Base-by-base conservation (phyloP, 768 basidiomycete species). In the Crepidotus variabilis region DNA sequence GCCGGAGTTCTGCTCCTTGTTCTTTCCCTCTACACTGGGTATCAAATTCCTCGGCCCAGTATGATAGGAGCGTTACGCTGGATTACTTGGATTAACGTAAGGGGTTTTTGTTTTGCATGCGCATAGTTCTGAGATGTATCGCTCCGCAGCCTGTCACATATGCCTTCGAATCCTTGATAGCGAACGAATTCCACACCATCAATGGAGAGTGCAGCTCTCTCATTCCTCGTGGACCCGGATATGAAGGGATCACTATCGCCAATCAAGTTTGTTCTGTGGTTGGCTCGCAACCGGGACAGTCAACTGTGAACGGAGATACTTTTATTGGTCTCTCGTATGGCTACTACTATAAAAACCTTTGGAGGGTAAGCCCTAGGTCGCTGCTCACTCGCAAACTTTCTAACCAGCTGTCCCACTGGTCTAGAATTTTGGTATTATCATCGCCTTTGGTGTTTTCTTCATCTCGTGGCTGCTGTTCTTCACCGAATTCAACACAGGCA, bases 171-270 rank as follows among this genome's bases (percentile, higher is more conserved):
- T 75, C 82, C 1, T 67, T 93, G 46, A 73, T 95, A 64, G 77
- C 83, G 22, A 95, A 94, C 72, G 92, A 96, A 67, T 94, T 94
- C 74, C 83, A 80, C 57, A 86, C 82, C 0, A 72, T 89, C 5
- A 67, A 87, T 6, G 90, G 85, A 43, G 63, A 70, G 20, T 87
- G 87, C 63, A 71, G 85, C 23, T 68, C 72, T 46, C 71, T 89
- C 13, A 82, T 86, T 0, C 86, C 89, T 3, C 73, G 71, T 9
- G 87, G 88, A 0, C 71, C 85, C 0, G 81, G 82, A 1, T 90
- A 90, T 59, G 80, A 82, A 56, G 75, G 76, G 43, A 66, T 86
- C 35, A 66, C 75, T 1, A 63, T 87, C 14, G 68, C 60, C 1
- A 89, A 92, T 65, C 90, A 92, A 69, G 85, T 87, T 1, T 94